Evolutionary conservation across 257 asterid genomes (phyloP).

Genomic region (Linderniella brevidens): DNA sequence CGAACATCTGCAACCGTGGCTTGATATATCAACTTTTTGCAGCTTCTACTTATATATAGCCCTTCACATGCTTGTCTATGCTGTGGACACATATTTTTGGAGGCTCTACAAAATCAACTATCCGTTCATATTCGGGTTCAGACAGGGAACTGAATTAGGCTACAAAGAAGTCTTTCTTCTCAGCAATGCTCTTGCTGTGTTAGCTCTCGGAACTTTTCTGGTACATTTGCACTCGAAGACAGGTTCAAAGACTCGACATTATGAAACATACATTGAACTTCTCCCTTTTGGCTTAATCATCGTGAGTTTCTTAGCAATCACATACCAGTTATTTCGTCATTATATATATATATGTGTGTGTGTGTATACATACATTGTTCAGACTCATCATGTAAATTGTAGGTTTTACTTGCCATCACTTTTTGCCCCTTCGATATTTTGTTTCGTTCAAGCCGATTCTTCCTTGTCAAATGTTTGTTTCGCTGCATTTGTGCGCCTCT

Average conservation of each 20-base stretch:
- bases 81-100: slow-evolving; percentile 71
- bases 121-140: slow-evolving; percentile 71
- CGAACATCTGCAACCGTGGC: no score
- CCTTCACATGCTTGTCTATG: slow-evolving; percentile 63
- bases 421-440: slow-evolving; percentile 55
- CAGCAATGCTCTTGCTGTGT: slow-evolving; percentile 55
- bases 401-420: slow-evolving; percentile 36
- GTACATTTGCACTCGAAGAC: slow-evolving; percentile 57
- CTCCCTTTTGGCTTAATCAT: slow-evolving; percentile 52
- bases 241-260: slow-evolving; percentile 30
- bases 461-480: slow-evolving; percentile 35
- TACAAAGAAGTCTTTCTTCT: slow-evolving; percentile 64
- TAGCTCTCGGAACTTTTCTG: slow-evolving; percentile 46
- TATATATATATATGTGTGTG: neutral
- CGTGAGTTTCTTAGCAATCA: slow-evolving; percentile 22
- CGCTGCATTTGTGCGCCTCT: slow-evolving; percentile 75
- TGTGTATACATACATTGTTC: slow-evolving; percentile 5
- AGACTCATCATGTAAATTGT: slow-evolving; percentile 9
- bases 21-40: slow-evolving; percentile 18
- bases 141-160: slow-evolving; percentile 66
- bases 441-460: slow-evolving; percentile 56
- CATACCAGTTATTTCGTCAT: slow-evolving; percentile 7
- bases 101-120: slow-evolving; percentile 73
- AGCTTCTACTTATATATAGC: slow-evolving; percentile 51
- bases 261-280: slow-evolving; percentile 32